Base-by-base conservation (phyloP, 2,329 filamentous ascomycete species). In the Aureobasidium sp. region DNA sequence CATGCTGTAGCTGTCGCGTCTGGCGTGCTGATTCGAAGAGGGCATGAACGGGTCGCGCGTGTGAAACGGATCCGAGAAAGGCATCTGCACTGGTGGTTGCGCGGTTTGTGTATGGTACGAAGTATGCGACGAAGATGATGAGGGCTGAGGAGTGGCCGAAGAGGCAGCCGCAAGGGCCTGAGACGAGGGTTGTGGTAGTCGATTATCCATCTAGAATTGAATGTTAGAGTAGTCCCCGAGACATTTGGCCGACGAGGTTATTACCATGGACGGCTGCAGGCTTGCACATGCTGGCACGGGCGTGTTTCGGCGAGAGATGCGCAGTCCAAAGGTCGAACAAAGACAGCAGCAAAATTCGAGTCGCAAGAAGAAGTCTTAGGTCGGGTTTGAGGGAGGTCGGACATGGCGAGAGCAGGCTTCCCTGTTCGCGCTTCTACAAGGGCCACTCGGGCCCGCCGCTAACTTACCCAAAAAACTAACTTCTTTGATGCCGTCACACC, bases 11-110 rank as follows among this genome's bases (percentile, higher is more conserved):
- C 77, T 78, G 61, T 69, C 73, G 67, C 72, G 70, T 59, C 77
- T 72, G 51, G 74, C 72, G 44, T 68, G 68, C 34, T 74, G 70
- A 1, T 34, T 25, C 41, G 73, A 65, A 14, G 70, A 68, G 6
- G 76, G 74, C 42, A 78, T 68, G 67, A 80, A 81, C 11, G 78
- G 76, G 66, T 80, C 78, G 70, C 76, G 75, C 62, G 72, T 75
- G 53, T 74, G 70, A 61, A 78, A 79, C 27, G 78, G 76, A 65
- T 80, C 78, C 61, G 74, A 68, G 68, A 76, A 78, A 49, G 78
- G 76, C 50, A 76, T 73, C 64, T 79, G 77, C 42, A 76, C 67
- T 11, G 76, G 73, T 41, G 76, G 71, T 53, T 72, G 72, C 36
- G 73, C 71, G n/a, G 70, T 68, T 25, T 67, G 66, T 42, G 68